Percentiles rank a stretch among this genome's conserved stretches.
Conservation (phyloP, 345 rosid species). For the Lenwebbia sp. region DNA sequence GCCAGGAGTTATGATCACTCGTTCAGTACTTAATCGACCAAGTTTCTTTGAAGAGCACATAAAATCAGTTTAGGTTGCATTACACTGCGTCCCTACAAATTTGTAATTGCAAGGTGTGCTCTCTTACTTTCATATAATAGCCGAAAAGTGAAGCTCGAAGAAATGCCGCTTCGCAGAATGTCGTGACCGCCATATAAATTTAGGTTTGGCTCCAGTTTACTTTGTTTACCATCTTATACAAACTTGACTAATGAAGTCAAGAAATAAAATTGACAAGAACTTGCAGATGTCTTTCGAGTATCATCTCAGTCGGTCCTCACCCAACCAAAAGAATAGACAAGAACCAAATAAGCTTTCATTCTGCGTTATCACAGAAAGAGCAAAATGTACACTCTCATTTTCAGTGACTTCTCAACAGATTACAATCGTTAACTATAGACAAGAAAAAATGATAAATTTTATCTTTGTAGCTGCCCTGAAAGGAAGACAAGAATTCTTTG, state of each 20-base stretch:
- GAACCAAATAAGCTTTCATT: not conserved
- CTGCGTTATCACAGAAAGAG: not conserved
- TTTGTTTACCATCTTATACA: not conserved
- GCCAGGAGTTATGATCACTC: not conserved
- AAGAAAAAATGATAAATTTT: constrained; percentile 4
- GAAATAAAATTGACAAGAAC: not conserved
- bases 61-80: not conserved
- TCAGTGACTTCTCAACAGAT: not conserved
- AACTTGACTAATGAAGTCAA: not conserved
- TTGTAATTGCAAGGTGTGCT: not conserved
- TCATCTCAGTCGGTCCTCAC: not conserved
- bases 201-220: not conserved
- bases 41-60: not conserved
- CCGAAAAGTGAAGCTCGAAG: not conserved
- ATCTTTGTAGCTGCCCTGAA: not conserved
- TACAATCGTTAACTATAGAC: not conserved
- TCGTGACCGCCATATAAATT: not conserved
- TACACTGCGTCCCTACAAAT: not conserved
- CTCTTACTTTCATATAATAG: not conserved
- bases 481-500: not conserved
- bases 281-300: not conserved
- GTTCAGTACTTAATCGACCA: not conserved
- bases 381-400: not conserved
- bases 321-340: not conserved
- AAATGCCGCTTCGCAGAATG: not conserved